Conservation (phyloP, 1,284 basidiomycete genomes). For the Irpex lacteus region DNA sequence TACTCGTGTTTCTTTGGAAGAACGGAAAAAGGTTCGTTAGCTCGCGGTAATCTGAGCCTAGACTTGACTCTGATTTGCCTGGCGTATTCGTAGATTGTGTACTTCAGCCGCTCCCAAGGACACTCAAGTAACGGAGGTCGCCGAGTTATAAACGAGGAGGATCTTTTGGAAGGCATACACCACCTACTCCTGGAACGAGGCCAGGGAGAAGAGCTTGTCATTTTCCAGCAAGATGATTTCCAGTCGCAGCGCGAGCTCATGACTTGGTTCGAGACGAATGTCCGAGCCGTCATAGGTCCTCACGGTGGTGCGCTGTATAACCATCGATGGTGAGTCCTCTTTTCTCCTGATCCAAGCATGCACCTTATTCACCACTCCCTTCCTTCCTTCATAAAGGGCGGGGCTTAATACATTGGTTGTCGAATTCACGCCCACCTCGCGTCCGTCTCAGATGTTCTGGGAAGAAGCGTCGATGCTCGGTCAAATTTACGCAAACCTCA, state of each 20-base stretch:
- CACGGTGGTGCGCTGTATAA: slow-evolving; percentile 13
- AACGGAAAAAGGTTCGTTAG: background rate
- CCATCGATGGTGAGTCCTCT: slow-evolving; percentile 8
- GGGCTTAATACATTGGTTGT: slow-evolving; percentile 10
- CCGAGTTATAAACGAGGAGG: slow-evolving; percentile 7
- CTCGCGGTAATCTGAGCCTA: background rate
- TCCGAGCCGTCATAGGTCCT: slow-evolving; percentile 10
- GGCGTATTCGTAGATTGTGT: slow-evolving; percentile 4
- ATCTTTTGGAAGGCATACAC: slow-evolving; percentile 4
- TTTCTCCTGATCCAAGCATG: background rate
- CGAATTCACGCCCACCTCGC: slow-evolving; percentile 7
- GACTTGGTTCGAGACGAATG: slow-evolving; percentile 13
- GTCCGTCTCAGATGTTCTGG: slow-evolving; percentile 13
- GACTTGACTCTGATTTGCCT: background rate
- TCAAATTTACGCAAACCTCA: slow-evolving; percentile 9
- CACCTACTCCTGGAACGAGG: slow-evolving; percentile 7
- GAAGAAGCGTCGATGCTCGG: slow-evolving; percentile 8
- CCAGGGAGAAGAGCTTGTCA: slow-evolving; percentile 13
- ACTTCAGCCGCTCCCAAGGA: slow-evolving; percentile 12
- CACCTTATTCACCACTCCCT: background rate
- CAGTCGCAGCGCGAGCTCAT: slow-evolving; percentile 8
- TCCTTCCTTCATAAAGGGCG: background rate
- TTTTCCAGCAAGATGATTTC: slow-evolving; percentile 9
- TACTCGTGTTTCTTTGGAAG: background rate
- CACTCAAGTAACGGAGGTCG: slow-evolving; percentile 7